A percentile compares a stretch with the other conserved stretches of the same genome.
Conservation (phyloP, 2,329 filamentous ascomycete genomes). For the Trichoderma asperellum region DNA sequence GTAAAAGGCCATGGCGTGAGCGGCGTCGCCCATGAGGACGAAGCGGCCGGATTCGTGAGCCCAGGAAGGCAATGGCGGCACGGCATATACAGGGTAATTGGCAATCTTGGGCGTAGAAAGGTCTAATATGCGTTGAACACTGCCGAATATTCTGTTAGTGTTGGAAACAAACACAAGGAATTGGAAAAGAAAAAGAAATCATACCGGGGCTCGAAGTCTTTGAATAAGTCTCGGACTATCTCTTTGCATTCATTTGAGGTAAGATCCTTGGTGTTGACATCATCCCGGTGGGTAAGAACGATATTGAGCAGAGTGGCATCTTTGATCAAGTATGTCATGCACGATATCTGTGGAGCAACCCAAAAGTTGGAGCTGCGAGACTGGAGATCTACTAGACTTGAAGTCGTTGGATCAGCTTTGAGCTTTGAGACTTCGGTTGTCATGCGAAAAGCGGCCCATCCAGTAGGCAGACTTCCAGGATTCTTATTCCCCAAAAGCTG, state of each 20-base stretch:
- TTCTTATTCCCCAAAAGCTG: conserved; percentile 29
- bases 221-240: conserved; percentile 20
- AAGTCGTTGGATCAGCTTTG: conserved; percentile 39
- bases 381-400: conserved; percentile 42
- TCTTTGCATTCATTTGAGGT: conserved; percentile 22
- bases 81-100: conserved; percentile 31
- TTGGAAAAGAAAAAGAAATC: neutral
- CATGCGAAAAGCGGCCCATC: conserved; percentile 48
- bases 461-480: conserved; percentile 36
- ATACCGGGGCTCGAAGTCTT: conserved; percentile 26
- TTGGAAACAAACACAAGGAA: neutral
- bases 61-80: conserved; percentile 30
- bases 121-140: conserved; percentile 28
- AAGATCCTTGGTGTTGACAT: conserved; percentile 29
- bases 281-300: conserved; percentile 48
- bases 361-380: conserved; percentile 34
- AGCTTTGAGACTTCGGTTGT: conserved; percentile 45
- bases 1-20: conserved; percentile 34
- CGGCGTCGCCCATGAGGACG: conserved; percentile 30
- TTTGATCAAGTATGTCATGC: conserved; percentile 50
- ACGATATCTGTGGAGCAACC: conserved; percentile 47
- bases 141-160: neutral
- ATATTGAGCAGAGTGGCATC: conserved; percentile 48
- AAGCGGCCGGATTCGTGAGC: conserved; percentile 29
- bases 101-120: conserved; percentile 28